Evolutionary conservation across 441 rosid genomes (phyloP).

Genomic region (Bruguiera hainesii): DNA sequence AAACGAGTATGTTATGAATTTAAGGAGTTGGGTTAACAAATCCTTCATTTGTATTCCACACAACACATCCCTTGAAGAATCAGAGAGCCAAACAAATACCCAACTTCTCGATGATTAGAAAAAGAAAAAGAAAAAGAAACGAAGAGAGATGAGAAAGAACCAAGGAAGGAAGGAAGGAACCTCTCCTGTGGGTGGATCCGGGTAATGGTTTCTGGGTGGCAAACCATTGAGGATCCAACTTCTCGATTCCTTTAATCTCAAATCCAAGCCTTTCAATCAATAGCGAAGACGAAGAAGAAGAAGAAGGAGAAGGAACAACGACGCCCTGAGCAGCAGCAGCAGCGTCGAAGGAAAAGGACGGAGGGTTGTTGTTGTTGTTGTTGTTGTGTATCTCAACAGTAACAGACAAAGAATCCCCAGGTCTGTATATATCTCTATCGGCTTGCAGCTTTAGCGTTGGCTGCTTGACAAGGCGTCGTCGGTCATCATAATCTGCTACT

Average conservation of each 20-base stretch:
- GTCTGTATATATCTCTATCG: conserved; percentile 81
- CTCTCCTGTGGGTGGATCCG: conserved; percentile 67
- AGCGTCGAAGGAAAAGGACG: too few species aligned
- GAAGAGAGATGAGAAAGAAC: not conserved
- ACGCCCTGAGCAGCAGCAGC: conserved; percentile 20
- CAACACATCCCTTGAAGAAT: too few species aligned
- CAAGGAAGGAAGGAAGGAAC: conserved; percentile 28
- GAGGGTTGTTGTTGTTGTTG: not conserved
- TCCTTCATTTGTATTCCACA: too few species aligned
- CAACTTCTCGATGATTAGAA: too few species aligned
- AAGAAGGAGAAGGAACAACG: not conserved
- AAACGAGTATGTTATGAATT: not conserved
- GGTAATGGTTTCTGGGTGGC: conserved; percentile 60
- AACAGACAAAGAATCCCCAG: conserved; percentile 68
- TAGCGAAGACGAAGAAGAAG: conserved; percentile 31
- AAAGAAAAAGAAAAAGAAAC: not conserved
- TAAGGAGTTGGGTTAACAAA: not conserved
- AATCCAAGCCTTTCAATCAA: conserved; percentile 74
- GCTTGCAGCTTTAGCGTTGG: conserved; percentile 57
- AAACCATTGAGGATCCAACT: conserved; percentile 83
- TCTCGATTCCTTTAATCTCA: conserved; percentile 81
- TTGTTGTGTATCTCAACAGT: conserved; percentile 61
- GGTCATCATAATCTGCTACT: too few species aligned
- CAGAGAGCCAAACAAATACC: too few species aligned
- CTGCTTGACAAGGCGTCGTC: not conserved